phyloP scores from a whole-genome alignment of 805 yeast genomes.

The Saturnispora quitensis region DNA sequence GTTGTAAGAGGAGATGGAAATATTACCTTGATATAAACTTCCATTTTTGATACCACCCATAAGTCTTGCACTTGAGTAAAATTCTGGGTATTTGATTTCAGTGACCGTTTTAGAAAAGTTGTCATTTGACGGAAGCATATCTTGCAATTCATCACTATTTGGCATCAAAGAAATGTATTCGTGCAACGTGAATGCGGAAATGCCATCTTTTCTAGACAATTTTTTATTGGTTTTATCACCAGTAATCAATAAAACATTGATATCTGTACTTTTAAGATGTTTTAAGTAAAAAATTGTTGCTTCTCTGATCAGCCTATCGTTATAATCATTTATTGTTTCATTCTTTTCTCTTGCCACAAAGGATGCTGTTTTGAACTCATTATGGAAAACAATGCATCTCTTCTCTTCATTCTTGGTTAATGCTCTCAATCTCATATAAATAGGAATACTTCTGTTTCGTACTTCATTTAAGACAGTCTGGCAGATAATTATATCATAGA shows the following conservation, averaged over 20 bases:
- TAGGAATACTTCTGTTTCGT: slow-evolving; percentile 75
- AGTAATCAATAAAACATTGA: slow-evolving; percentile 54
- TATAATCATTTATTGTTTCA: slow-evolving; percentile 80
- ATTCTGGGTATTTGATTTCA: slow-evolving; percentile 64
- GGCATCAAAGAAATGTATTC: slow-evolving; percentile 67
- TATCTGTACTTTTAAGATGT: slow-evolving; percentile 44
- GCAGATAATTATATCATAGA: slow-evolving; percentile 87
- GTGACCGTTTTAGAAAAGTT: slow-evolving; percentile 29
- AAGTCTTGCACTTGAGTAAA: slow-evolving; percentile 69
- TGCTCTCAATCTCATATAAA: slow-evolving; percentile 74
- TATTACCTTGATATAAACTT: slow-evolving; percentile 74
- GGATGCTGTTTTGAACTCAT: slow-evolving; percentile 75
- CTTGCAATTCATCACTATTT: slow-evolving; percentile 65
- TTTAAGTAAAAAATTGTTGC: slow-evolving; percentile 61
- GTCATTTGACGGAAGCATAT: slow-evolving; percentile 56
- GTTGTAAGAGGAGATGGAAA: slow-evolving; percentile 77
- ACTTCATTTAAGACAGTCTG: slow-evolving; percentile 94
- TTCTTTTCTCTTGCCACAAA: slow-evolving; percentile 50
- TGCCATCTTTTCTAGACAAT: slow-evolving; percentile 45
- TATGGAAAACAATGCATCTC: slow-evolving; percentile 84
- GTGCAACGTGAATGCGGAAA: slow-evolving; percentile 47
- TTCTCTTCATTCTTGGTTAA: slow-evolving; percentile 69
- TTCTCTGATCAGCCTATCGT: slow-evolving; percentile 81
- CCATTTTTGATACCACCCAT: slow-evolving; percentile 90
- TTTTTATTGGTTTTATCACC: slow-evolving; percentile 63